Evolutionary conservation across 2,329 filamentous ascomycete species (phyloP).

Genomic region (Alternaria gaisen): DNA sequence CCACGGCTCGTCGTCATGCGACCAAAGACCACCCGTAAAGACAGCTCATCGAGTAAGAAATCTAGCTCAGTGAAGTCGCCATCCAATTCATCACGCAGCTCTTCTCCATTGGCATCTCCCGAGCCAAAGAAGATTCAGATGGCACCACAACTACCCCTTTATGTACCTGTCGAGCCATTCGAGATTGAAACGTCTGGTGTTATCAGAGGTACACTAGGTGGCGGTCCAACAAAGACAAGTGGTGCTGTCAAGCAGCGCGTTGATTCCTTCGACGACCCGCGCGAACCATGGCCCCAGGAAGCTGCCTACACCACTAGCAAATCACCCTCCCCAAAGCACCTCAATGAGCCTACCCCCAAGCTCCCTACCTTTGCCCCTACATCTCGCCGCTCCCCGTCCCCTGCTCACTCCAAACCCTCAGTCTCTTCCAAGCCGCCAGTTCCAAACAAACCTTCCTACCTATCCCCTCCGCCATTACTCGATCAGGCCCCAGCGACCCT

Average conservation of each 20-base stretch:
- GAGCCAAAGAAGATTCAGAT: constrained; percentile 20
- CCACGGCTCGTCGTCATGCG: constrained; percentile 51
- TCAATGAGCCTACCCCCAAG: constrained; percentile 25
- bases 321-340: constrained; percentile 19
- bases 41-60: constrained; percentile 33
- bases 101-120: constrained; percentile 37
- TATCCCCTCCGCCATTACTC: constrained; percentile 16
- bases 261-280: constrained; percentile 34
- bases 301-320: constrained; percentile 16
- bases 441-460: constrained; percentile 13
- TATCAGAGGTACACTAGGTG: constrained; percentile 22
- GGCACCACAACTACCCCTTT: constrained; percentile 20
- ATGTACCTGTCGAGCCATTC: constrained; percentile 37
- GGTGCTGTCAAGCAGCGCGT: constrained; percentile 20
- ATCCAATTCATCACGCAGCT: constrained; percentile 28
- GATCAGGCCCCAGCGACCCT: constrained; percentile 11
- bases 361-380: constrained; percentile 25
- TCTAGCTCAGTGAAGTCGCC: constrained; percentile 32
- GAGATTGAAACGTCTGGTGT: constrained; percentile 19
- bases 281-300: constrained; percentile 37
- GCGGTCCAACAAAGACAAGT: constrained; percentile 17
- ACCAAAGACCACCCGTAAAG: constrained; percentile 41
- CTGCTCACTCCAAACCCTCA: constrained; percentile 5
- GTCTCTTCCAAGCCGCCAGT: constrained; percentile 14
- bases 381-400: constrained; percentile 15